phyloP scores from a whole-genome alignment of 768 basidiomycete species.

The Naganishia antarctica region DNA sequence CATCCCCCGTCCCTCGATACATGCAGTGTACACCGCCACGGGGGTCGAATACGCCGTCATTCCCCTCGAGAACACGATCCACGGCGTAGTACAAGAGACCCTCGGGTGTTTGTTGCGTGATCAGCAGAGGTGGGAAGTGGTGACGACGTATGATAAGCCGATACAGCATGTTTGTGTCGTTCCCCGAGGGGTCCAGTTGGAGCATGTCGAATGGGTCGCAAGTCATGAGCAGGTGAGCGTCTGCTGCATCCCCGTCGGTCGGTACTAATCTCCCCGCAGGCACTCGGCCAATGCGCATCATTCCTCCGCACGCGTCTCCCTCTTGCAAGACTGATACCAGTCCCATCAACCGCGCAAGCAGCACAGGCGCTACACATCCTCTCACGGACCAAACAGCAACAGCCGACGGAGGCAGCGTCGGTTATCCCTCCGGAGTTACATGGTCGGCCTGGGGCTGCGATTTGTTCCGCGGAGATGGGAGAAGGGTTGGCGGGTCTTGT shows the following conservation, averaged over 20 bases:
- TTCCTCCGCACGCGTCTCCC: slow-evolving; percentile 38
- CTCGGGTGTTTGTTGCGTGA: slow-evolving; percentile 31
- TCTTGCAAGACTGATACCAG: slow-evolving; percentile 28
- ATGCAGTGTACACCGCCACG: not conserved
- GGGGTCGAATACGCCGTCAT: slow-evolving; percentile 36
- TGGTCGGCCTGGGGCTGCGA: slow-evolving; percentile 35
- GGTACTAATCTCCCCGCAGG: slow-evolving; percentile 29
- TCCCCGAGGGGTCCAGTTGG: slow-evolving; percentile 31
- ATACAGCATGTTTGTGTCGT: slow-evolving; percentile 43
- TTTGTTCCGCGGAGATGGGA: slow-evolving; percentile 39
- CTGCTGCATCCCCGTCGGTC: not conserved
- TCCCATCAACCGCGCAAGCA: slow-evolving; percentile 44
- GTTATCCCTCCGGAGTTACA: not conserved
- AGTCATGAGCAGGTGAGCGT: slow-evolving; percentile 47
- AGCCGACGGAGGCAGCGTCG: not conserved
- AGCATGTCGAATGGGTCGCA: slow-evolving; percentile 40
- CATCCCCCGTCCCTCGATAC: not conserved
- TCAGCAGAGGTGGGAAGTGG: slow-evolving; percentile 27
- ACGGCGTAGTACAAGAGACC: slow-evolving; percentile 45
- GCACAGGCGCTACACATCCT: slow-evolving; percentile 29
- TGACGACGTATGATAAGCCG: slow-evolving; percentile 33
- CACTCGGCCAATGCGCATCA: slow-evolving; percentile 44
- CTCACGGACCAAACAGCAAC: not conserved
- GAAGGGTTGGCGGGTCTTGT: slow-evolving; percentile 31
- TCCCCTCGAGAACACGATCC: slow-evolving; percentile 45